These are phyloP conservation scores for Acanthamoeba rhysodes DNA, from an alignment of 208 protist genomes.

Conservation along the genomic window DNA sequence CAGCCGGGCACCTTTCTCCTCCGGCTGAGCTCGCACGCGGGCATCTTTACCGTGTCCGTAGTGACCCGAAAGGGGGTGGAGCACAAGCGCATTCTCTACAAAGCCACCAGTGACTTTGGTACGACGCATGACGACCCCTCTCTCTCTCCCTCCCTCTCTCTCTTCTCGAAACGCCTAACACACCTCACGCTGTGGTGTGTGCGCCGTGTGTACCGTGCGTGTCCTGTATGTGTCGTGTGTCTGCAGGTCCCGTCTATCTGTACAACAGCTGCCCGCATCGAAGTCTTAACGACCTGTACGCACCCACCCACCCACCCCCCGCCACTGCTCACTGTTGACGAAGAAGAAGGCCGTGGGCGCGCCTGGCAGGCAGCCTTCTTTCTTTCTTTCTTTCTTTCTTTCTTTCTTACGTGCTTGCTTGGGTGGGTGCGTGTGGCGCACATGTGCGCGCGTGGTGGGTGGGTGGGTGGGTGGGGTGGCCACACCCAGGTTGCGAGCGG, in stretches of 20 bases:
- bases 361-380: too few relatives aligned
- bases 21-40: slow-evolving; percentile 27
- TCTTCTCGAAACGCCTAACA: not conserved
- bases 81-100: slow-evolving; percentile 52
- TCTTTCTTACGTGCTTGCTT: not conserved
- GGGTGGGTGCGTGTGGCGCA: not conserved
- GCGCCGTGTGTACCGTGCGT: not conserved
- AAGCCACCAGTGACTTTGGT: not conserved
- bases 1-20: slow-evolving; percentile 20
- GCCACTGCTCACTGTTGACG: too few relatives aligned
- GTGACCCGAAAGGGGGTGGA: slow-evolving; percentile 13
- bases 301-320: too few relatives aligned
- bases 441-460: too few relatives aligned
- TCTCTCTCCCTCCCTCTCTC: not conserved
- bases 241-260: not conserved
- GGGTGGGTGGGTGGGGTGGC: not conserved
- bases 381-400: too few relatives aligned
- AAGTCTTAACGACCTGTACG: not conserved
- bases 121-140: too few relatives aligned
- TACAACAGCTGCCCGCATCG: not conserved
- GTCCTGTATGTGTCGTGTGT: not conserved
- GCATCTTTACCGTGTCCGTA: slow-evolving; percentile 37
- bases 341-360: too few relatives aligned
- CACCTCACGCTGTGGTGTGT: not conserved
- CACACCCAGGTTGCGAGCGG: not conserved